These are phyloP conservation scores for Ilex paraguariensis DNA, from an alignment of 305 asterid species.

Conservation along the genomic window DNA sequence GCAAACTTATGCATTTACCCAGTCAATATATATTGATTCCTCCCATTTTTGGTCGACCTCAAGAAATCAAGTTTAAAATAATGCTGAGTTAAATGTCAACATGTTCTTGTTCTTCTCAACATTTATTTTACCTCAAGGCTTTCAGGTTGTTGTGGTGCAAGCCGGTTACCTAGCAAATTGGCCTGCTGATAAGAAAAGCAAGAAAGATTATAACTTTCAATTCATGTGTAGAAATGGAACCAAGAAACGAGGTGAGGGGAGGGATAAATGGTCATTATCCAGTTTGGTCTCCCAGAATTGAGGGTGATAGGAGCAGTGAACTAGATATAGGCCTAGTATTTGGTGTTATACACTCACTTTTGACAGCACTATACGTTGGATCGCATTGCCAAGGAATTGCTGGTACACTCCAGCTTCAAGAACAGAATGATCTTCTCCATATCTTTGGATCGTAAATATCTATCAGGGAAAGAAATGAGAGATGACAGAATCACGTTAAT, in stretches of 20 bases:
- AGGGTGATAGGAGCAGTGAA: too few species aligned
- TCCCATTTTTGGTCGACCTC: neutral
- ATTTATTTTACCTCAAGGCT: slow-evolving; percentile 29
- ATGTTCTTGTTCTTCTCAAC: neutral
- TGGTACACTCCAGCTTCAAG: slow-evolving; percentile 53
- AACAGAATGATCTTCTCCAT: slow-evolving; percentile 37
- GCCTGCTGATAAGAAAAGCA: slow-evolving; percentile 18
- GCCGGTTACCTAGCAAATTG: slow-evolving; percentile 31
- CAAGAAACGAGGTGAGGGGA: neutral
- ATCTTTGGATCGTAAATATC: slow-evolving; percentile 47
- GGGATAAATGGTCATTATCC: neutral
- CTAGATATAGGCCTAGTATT: neutral
- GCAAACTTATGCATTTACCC: neutral
- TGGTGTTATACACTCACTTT: slow-evolving; percentile 26
- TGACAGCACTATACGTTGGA: slow-evolving; percentile 33
- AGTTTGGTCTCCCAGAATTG: too few species aligned
- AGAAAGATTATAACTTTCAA: neutral
- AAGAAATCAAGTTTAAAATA: neutral
- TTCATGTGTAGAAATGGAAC: neutral
- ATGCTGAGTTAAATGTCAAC: neutral
- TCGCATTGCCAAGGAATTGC: slow-evolving; percentile 46
- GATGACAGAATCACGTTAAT: neutral
- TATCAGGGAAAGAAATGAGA: slow-evolving; percentile 1
- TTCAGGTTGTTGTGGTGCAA: slow-evolving; percentile 14
- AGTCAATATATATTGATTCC: neutral